Conservation (phyloP, 2,329 filamentous ascomycete species). For the Sphaerulina musiva region DNA sequence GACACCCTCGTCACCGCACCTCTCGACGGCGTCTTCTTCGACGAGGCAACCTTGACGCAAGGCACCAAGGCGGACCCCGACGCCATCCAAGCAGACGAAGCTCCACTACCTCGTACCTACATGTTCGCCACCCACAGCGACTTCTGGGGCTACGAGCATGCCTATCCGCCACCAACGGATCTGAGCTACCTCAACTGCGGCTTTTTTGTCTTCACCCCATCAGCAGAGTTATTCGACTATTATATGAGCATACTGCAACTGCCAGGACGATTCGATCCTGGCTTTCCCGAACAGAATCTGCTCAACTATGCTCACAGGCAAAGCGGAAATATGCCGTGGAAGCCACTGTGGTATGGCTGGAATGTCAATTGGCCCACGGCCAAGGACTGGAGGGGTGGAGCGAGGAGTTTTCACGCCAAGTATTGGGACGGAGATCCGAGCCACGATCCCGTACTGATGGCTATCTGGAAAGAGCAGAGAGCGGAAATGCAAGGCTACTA, state of each 20-base stretch:
- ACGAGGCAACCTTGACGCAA: constrained; percentile 33
- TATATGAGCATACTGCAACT: constrained; percentile 33
- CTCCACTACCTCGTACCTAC: constrained; percentile 35
- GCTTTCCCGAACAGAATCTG: constrained; percentile 36
- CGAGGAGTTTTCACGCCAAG: constrained; percentile 37
- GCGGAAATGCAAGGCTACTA: constrained; percentile 35
- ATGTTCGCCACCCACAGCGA: constrained; percentile 36
- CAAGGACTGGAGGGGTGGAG: constrained; percentile 34
- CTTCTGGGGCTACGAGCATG: constrained; percentile 30
- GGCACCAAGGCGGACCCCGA: constrained; percentile 24
- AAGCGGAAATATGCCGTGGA: constrained; percentile 40
- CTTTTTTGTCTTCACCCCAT: constrained; percentile 37
- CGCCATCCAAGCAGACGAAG: constrained; percentile 31
- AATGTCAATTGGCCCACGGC: constrained; percentile 38
- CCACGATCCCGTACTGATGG: constrained; percentile 33
- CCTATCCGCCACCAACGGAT: constrained; percentile 28
- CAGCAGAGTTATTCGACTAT: constrained; percentile 32
- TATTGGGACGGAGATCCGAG: constrained; percentile 36
- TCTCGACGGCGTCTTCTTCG: constrained; percentile 31
- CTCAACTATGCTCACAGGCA: constrained; percentile 37
- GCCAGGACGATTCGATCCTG: constrained; percentile 32
- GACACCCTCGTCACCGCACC: constrained; percentile 30
- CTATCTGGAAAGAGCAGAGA: constrained; percentile 34
- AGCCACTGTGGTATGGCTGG: constrained; percentile 35
- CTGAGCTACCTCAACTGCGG: constrained; percentile 33